Evolutionary conservation across 805 yeast species (phyloP).

Genomic region (Yarrowia hollandica): DNA sequence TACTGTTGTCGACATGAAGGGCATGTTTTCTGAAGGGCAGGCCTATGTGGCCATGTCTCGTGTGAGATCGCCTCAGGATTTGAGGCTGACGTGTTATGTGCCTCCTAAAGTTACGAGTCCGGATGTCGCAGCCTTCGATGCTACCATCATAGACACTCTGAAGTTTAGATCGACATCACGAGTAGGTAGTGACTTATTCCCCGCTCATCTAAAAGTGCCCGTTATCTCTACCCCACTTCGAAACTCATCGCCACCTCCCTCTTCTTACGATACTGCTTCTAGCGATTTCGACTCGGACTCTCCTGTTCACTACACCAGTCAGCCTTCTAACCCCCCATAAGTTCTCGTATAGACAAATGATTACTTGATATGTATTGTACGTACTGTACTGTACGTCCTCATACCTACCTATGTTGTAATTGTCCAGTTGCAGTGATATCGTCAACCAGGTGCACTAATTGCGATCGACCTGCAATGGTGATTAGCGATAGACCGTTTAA

Average conservation of each 20-base stretch:
- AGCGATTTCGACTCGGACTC: background rate
- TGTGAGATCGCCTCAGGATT: slow-evolving; percentile 75
- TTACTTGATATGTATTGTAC: too few relatives aligned
- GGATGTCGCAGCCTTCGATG: background rate
- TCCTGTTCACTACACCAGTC: background rate
- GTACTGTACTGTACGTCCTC: too few relatives aligned
- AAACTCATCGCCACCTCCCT: background rate
- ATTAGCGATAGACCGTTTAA: too few relatives aligned
- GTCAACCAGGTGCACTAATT: too few relatives aligned
- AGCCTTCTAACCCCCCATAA: too few relatives aligned
- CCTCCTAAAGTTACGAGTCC: slow-evolving; percentile 50
- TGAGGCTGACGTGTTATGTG: slow-evolving; percentile 73
- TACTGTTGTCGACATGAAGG: slow-evolving; percentile 72
- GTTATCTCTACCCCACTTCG: too few relatives aligned
- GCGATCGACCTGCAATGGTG: too few relatives aligned
- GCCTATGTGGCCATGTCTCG: slow-evolving; percentile 95
- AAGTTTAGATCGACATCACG: background rate
- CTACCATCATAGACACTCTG: background rate
- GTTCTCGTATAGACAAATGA: too few relatives aligned
- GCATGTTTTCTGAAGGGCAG: slow-evolving; percentile 87
- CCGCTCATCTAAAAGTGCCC: background rate
- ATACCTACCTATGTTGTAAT: too few relatives aligned
- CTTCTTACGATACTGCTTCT: background rate
- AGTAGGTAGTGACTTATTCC: background rate
- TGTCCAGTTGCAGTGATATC: too few relatives aligned